A percentile compares a stretch with the other conserved stretches of the same genome.
phyloP scores from a whole-genome alignment of 495 filamentous ascomycete species.

The Aspergillus sclerotioniger region DNA sequence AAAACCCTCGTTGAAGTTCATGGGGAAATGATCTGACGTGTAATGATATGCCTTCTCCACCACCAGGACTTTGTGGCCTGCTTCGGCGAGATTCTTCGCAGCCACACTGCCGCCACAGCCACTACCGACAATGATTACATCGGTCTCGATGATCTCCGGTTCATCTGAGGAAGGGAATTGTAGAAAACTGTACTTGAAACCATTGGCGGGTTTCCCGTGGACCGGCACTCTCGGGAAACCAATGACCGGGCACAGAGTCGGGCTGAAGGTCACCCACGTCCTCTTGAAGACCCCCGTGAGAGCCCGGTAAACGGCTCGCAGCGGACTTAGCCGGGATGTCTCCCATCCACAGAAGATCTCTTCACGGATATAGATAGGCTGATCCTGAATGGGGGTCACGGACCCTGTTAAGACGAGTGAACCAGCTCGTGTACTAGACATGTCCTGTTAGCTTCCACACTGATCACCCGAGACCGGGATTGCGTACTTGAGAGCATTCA shows the following conservation, averaged over 20 bases:
- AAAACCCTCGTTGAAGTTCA: slow-evolving; percentile 55
- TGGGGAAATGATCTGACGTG: slow-evolving; percentile 68
- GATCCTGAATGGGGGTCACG: slow-evolving; percentile 58
- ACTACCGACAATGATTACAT: slow-evolving; percentile 82
- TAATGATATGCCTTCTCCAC: slow-evolving; percentile 82
- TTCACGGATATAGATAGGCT: slow-evolving; percentile 58
- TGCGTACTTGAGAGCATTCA: slow-evolving; percentile 55
- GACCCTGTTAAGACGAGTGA: slow-evolving; percentile 67
- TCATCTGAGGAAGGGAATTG: slow-evolving; percentile 46
- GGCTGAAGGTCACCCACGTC: slow-evolving; percentile 58
- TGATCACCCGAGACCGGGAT: not conserved
- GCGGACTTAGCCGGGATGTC: slow-evolving; percentile 53
- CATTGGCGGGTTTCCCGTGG: slow-evolving; percentile 57
- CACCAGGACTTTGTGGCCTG: slow-evolving; percentile 71
- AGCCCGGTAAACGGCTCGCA: slow-evolving; percentile 56
- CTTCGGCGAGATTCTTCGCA: slow-evolving; percentile 77
- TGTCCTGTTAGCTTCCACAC: not conserved
- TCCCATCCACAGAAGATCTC: slow-evolving; percentile 60
- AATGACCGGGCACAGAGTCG: slow-evolving; percentile 54
- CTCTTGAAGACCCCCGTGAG: slow-evolving; percentile 54
- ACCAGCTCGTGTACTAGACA: slow-evolving; percentile 68
- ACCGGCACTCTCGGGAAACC: slow-evolving; percentile 62
- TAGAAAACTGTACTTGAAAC: slow-evolving; percentile 54
- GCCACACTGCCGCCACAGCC: slow-evolving; percentile 84
- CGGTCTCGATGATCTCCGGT: slow-evolving; percentile 63